Evolutionary conservation across 2,329 filamentous ascomycete species (phyloP).

Genomic region (Coleophoma cylindrospora): DNA sequence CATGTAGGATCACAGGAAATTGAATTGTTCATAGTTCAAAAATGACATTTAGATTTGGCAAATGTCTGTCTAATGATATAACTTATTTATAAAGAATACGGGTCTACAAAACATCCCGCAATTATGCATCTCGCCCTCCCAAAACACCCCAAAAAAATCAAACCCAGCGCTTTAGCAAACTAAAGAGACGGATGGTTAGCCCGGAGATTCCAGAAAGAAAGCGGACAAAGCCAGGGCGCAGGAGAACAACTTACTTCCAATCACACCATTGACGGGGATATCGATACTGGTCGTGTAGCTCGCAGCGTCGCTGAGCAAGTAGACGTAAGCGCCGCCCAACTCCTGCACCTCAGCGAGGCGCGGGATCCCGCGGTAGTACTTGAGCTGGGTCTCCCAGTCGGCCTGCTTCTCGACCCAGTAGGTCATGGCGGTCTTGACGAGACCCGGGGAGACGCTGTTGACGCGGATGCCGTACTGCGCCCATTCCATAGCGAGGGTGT

Average conservation of each 20-base stretch:
- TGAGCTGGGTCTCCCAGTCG: constrained; percentile 46
- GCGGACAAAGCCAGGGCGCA: background rate
- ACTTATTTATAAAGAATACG: too few species aligned
- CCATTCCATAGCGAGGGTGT: constrained; percentile 30
- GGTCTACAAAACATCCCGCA: too few species aligned
- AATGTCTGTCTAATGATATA: too few species aligned
- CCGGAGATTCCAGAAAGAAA: too few species aligned
- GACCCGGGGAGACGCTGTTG: constrained; percentile 32
- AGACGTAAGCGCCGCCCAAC: constrained; percentile 24
- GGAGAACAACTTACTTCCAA: constrained; percentile 22
- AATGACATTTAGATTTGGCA: too few species aligned
- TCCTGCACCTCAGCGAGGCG: constrained; percentile 45
- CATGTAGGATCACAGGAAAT: too few species aligned
- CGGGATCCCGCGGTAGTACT: constrained; percentile 49
- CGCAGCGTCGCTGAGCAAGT: constrained; percentile 24
- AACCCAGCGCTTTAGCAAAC: too few species aligned
- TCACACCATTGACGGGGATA: constrained; percentile 32
- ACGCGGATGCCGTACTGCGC: constrained; percentile 28
- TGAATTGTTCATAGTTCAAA: too few species aligned
- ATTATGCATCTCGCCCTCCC: too few species aligned
- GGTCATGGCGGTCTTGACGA: constrained; percentile 29
- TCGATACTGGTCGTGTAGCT: constrained; percentile 32
- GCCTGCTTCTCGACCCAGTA: constrained; percentile 42
- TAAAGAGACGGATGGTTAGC: too few species aligned
- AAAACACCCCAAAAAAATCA: too few species aligned